phyloP scores from a whole-genome alignment of 2,329 filamentous ascomycete genomes.

The Lachnum nothofagi region DNA sequence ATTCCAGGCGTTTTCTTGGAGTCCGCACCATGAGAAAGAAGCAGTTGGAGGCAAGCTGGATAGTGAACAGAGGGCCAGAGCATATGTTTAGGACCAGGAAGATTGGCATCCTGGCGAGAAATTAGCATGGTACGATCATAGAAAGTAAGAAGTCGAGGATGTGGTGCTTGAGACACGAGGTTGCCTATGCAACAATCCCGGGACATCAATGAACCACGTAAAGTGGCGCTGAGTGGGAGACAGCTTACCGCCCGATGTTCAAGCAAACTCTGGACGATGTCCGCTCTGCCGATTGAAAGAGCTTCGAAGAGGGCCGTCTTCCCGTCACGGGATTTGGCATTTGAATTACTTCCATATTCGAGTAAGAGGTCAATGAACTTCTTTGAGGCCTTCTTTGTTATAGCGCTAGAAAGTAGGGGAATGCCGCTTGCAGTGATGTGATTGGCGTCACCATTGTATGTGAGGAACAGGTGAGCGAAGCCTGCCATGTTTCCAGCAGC shows the following conservation, averaged over 20 bases:
- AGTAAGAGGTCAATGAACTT: constrained; percentile 55
- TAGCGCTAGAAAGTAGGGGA: constrained; percentile 55
- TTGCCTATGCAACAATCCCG: no score
- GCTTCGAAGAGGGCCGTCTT: constrained; percentile 60
- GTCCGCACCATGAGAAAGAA: constrained; percentile 57
- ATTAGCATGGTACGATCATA: no score
- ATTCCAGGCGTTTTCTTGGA: constrained; percentile 55
- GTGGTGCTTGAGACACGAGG: no score
- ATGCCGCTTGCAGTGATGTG: constrained; percentile 51
- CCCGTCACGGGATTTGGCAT: constrained; percentile 56
- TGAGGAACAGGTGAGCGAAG: constrained; percentile 55
- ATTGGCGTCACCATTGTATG: constrained; percentile 56
- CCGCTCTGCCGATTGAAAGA: constrained; percentile 50
- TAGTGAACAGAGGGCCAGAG: constrained; percentile 61
- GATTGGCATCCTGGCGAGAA: constrained; percentile 64
- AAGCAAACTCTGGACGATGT: constrained; percentile 50
- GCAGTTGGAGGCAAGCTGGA: constrained; percentile 51
- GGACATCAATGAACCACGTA: no score
- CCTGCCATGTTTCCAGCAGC: constrained; percentile 49
- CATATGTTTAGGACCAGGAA: constrained; percentile 64
- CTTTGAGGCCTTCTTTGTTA: constrained; percentile 53
- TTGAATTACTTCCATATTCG: constrained; percentile 53
- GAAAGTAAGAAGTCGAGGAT: no score
- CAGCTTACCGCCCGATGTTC: constrained; percentile 58
- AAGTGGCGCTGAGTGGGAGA: no score